phyloP scores from a whole-genome alignment of 176 grass and related monocot species.

The Lolium perenne region DNA sequence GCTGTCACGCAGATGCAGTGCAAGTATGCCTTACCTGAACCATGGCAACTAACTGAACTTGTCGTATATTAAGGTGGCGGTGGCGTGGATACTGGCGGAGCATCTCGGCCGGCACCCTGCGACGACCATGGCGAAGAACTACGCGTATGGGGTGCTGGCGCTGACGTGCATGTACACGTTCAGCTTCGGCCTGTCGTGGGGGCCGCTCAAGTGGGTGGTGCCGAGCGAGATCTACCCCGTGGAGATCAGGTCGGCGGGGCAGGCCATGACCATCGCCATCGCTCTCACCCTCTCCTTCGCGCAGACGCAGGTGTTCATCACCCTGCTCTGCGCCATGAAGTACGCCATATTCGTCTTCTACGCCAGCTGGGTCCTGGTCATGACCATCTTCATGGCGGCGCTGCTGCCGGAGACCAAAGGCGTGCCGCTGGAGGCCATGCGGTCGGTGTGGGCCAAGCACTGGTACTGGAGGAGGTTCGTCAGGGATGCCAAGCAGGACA shows the following conservation, averaged over 20 bases:
- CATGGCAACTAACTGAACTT: no score
- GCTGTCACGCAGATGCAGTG: not conserved
- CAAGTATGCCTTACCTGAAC: no score
- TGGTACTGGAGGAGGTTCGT: slow-evolving; percentile 70
- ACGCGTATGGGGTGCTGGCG: slow-evolving; percentile 63
- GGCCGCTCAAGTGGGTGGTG: slow-evolving; percentile 77
- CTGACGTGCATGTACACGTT: slow-evolving; percentile 61
- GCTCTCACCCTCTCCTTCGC: slow-evolving; percentile 64
- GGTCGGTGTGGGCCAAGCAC: slow-evolving; percentile 43
- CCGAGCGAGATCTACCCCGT: slow-evolving; percentile 86
- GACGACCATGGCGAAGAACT: slow-evolving; percentile 47
- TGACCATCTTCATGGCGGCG: slow-evolving; percentile 68
- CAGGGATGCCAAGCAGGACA: slow-evolving; percentile 19
- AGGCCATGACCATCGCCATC: slow-evolving; percentile 62
- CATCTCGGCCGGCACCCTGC: slow-evolving; percentile 42
- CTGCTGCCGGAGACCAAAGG: slow-evolving; percentile 82
- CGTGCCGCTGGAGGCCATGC: slow-evolving; percentile 67
- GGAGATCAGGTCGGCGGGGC: slow-evolving; percentile 77
- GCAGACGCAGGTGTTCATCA: slow-evolving; percentile 74
- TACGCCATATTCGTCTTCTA: slow-evolving; percentile 69
- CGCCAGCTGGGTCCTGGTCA: slow-evolving; percentile 56
- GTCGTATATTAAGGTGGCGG: slow-evolving; percentile 21
- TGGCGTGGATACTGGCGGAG: slow-evolving; percentile 62
- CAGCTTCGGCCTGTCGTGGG: slow-evolving; percentile 85
- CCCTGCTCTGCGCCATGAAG: slow-evolving; percentile 67